These are phyloP conservation scores for bread wheat (Triticum aestivum) DNA, from an alignment of 176 grass and related monocot species.

Conservation along the genomic window DNA sequence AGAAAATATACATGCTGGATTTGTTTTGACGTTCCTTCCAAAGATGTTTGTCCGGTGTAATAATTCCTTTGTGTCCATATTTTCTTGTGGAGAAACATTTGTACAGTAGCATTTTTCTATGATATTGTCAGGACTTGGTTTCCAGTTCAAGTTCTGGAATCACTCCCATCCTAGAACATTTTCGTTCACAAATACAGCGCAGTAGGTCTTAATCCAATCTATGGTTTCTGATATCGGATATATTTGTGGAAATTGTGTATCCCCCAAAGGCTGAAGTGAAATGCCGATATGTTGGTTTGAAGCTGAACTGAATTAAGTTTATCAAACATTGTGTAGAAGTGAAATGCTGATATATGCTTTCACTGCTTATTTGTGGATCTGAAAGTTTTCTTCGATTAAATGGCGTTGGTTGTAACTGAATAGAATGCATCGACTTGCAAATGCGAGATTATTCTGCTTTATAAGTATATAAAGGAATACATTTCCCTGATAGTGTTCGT, in stretches of 20 bases:
- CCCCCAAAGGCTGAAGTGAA: background rate
- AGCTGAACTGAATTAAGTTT: too few relatives aligned
- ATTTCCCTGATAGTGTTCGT: background rate
- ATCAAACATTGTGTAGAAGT: too few relatives aligned
- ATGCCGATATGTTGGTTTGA: too few relatives aligned
- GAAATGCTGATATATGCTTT: too few relatives aligned
- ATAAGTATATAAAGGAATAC: background rate
- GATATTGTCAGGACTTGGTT: background rate
- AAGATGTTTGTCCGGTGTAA: background rate
- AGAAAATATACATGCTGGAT: slow-evolving; percentile 13
- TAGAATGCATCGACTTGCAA: background rate
- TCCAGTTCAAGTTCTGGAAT: background rate
- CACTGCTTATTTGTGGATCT: too few relatives aligned
- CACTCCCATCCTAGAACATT: background rate
- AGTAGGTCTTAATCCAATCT: background rate
- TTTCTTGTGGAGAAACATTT: background rate
- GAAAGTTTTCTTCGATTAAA: background rate
- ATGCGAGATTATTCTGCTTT: slow-evolving; percentile 12
- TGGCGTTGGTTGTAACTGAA: background rate
- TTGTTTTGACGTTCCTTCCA: background rate
- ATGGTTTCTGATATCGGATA: background rate
- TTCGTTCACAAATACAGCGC: background rate
- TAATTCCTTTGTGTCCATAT: background rate
- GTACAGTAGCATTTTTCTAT: background rate
- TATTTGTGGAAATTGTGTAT: background rate